phyloP scores from a whole-genome alignment of 2,329 filamentous ascomycete genomes.

The Hypoxylon sp. region DNA sequence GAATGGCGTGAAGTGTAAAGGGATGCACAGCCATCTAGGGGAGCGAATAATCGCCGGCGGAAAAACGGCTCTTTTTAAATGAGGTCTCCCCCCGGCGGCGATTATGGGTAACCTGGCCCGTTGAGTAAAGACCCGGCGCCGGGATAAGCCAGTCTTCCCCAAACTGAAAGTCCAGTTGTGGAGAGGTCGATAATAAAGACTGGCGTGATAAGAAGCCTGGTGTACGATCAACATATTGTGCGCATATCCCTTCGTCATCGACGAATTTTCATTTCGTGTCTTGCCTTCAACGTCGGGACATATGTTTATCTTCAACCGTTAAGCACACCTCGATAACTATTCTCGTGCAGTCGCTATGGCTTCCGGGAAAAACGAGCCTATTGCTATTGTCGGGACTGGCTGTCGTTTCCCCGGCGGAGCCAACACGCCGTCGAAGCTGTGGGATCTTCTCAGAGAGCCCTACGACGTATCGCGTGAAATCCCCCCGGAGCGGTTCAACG shows the following conservation, averaged over 20 bases:
- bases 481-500: conserved; percentile 3
- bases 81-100: neutral
- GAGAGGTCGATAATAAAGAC: neutral
- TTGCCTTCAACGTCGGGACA: neutral
- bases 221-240: neutral
- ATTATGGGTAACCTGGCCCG: neutral
- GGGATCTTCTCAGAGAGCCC: conserved; percentile 28
- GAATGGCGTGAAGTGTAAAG: too few species aligned
- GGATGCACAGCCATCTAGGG: too few species aligned
- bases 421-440: conserved; percentile 25
- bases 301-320: neutral
- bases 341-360: neutral
- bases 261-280: too few species aligned
- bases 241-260: neutral
- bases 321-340: neutral
- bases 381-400: conserved; percentile 34
- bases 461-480: conserved; percentile 18
- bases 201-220: neutral
- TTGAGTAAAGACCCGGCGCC: neutral
- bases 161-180: neutral
- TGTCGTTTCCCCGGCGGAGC: conserved; percentile 33
- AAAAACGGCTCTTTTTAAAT: neutral
- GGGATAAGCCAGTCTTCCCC: neutral
- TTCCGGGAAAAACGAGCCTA: conserved; percentile 42
- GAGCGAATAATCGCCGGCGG: neutral